Base-by-base conservation (phyloP, 768 basidiomycete species). In the Amanita pseudoporphyria region DNA sequence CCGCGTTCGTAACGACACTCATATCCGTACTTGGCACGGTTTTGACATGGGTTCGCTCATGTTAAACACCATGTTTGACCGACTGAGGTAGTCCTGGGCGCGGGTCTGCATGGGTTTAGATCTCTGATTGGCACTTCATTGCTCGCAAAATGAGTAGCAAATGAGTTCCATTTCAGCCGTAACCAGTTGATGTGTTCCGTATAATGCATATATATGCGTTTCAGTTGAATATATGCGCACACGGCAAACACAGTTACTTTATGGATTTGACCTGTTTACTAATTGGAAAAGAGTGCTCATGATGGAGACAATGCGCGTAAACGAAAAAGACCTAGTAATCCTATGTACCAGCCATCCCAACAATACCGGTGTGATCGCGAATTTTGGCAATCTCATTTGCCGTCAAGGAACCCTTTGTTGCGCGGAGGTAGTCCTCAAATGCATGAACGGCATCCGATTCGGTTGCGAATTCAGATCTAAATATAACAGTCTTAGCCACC, bases 371-470 rank as follows among this genome's bases (percentile, higher is more conserved):
- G 18, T 74, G 71, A 62, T 97, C 95, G 42, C 95, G 77, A 58
- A 97, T 92, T 71, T 79, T 87, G 12, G 95, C 95, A 50, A 96
- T 89, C 62, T 97, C 89, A 53, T 73, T 81, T 0, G 90, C 81
- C 14, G 80, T 87, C 58, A 99, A 72, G 22, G 75, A 76, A 6
- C 80, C 83, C 62, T 94, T 94, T 63, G 81, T 82, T 0, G 84
- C 86, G 16, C 79, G 70, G 56, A 98, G 75, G 67, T 91, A 95
- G 49, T 84, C 81, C 66, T 97, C 94, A 67, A 90, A 97, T 1
- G 84, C 87, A 13, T 66, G 63, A 26, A 80, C 71, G 1, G 79
- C 80, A 56, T 94, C 92, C 32, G 70, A 64, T 22, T 77, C 74
- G 30, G 72, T 75, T 19, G 69, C 57, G 55, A 88, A 89, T 60